Conservation (phyloP, 345 rosid species). For the Stellera chamaejasme region DNA sequence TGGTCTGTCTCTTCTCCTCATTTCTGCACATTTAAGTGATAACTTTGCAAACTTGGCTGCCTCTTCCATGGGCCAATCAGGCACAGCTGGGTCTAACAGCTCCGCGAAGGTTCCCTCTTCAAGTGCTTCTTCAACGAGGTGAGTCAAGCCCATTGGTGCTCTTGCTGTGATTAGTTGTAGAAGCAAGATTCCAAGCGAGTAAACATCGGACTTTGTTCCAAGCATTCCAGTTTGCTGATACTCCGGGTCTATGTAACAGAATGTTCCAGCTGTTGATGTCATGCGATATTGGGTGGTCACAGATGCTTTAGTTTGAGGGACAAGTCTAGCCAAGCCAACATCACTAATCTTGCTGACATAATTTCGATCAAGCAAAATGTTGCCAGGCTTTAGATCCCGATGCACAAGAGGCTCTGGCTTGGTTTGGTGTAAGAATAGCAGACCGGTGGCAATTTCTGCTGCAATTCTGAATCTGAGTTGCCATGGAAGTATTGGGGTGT, state of each 20-base stretch:
- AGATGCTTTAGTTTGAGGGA: slow-evolving; percentile 67
- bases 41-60: slow-evolving; percentile 49
- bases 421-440: slow-evolving; percentile 83
- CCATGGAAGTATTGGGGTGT: slow-evolving; percentile 61
- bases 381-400: slow-evolving; percentile 87
- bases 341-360: slow-evolving; percentile 89
- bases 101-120: slow-evolving; percentile 44
- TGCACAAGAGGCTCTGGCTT: slow-evolving; percentile 96
- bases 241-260: slow-evolving; percentile 93
- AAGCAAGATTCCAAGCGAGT: slow-evolving; percentile 73
- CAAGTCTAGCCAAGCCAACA: slow-evolving; percentile 88
- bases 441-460: slow-evolving; percentile 77
- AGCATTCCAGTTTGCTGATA: slow-evolving; percentile 93
- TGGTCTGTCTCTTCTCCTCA: slow-evolving; percentile 85
- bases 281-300: slow-evolving; percentile 76
- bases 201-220: slow-evolving; percentile 73
- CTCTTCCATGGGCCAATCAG: slow-evolving; percentile 76
- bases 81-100: slow-evolving; percentile 47
- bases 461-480: slow-evolving; percentile 64
- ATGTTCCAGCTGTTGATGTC: slow-evolving; percentile 92
- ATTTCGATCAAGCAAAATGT: slow-evolving; percentile 72
- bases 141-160: slow-evolving; percentile 86
- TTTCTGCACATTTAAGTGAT: slow-evolving; percentile 63
- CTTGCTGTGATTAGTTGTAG: slow-evolving; percentile 79
- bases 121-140: slow-evolving; percentile 50